Evolutionary conservation across 257 asterid species (phyloP), one percentile per base, ranked within the genome.

Genomic region (Petrea volubilis): DNA sequence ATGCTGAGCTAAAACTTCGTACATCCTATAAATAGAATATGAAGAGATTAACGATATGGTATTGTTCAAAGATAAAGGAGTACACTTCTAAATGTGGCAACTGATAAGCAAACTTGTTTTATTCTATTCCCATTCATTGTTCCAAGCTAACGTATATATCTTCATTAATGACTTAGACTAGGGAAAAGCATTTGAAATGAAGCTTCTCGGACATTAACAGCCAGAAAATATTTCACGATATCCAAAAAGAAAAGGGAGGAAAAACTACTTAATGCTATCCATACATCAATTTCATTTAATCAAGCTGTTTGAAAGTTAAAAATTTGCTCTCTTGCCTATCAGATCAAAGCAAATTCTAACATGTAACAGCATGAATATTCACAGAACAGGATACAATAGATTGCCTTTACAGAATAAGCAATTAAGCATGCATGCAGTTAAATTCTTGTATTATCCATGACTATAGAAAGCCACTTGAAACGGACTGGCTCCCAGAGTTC

Each of bases 1-100:
- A 81, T 79, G 89, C 77, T 75, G 79, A 90, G 78, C 82, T 83
- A 77, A 79, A 67, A 77, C 85, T 82, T 59, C 78, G 86, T 43
- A 83, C 40, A 72, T 88, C 96, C 99, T 95, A 82, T 40, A 65
- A 64, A 74, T 38, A 66, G 68, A 72, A 62, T 15, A 60, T 40
- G 65, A 73, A 50, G 41, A 41, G 7, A 63, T 44, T 5, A 33
- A 44, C 53, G 72, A 53, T 70, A 50, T 13, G 70, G 36, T 67
- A 38, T 40, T 64, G 23, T 12, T 50, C 49, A 15, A 43, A 55
- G 24, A 38, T 36, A 57, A 68, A 43, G 60, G 60, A 68, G 20
- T 63, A 64, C 25, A 47, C 63, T 49, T 36, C 27, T 59, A n/a
- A 70, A 34, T 23, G 65, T 64, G 64, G 72, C 59, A 57, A 59